Base-by-base conservation (phyloP, 2,329 filamentous ascomycete species). In the Rutstroemia sp. region DNA sequence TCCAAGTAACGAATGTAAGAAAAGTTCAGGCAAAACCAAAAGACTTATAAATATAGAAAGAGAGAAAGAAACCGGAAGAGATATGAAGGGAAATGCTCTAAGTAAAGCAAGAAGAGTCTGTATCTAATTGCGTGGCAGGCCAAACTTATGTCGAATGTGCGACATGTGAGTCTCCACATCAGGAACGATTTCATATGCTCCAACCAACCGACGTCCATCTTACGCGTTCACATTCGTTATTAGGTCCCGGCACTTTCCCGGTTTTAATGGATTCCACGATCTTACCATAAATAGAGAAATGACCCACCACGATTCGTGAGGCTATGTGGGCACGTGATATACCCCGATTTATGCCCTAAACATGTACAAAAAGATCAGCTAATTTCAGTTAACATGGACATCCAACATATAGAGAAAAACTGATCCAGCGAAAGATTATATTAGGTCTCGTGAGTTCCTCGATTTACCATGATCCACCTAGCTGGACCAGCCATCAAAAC, bases 251-350 rank as follows among this genome's bases (percentile, higher is more conserved):
- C 27, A 52, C 18, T 30, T 45, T n/a, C 25, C 30, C 39, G 18
- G 10, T 34, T 37, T 16, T 45, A 18, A 21, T 46, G 2, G 14
- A n/a, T 27, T 4, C n/a, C 50, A 14, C 25, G 21, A 7, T 7
- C 18, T 30, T 44, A 34, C 45, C 52, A 55, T 50, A 55, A 55
- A 55, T 55, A 55, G 52, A 41, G n/a, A 42, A 27, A 12, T 50
- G 45, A 55, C 38, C 52, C 46, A 55, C 52, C 25, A 5, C 30
- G 21, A 44, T 37, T 23, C 25, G 19, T 41, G 18, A 37, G 38
- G 53, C 25, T 45, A 10, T 27, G 6, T 27, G 4, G 10, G 16
- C 53, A 55, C 46, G 46, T 55, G 52, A 50, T 44, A 12, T 21
- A 5, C 41, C 19, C 19, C 39, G 25, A 27, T 42, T 41, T 18